Base-by-base conservation (phyloP, 768 basidiomycete species). In the Mycena rosella region DNA sequence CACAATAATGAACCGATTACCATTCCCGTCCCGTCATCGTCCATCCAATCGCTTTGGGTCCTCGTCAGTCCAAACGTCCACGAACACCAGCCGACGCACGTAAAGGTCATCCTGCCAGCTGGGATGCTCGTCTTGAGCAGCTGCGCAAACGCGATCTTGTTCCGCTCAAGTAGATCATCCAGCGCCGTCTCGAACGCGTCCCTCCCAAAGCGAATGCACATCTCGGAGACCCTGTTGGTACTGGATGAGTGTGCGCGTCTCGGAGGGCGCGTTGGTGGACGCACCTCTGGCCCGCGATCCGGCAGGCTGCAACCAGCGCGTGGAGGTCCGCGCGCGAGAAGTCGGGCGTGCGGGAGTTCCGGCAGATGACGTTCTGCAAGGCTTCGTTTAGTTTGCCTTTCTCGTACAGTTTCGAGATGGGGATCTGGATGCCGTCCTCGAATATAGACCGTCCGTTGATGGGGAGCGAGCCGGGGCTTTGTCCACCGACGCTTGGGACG, bases 341-440 rank as follows among this genome's bases (percentile, higher is more conserved):
- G 57, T 74, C 75, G 20, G 74, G 72, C n/a, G 74, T 77, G 47
- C 76, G 68, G 29, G 73, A 74, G 47, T 77, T 77, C 17, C 75
- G 72, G 42, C 69, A 70, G 30, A 70, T 70, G 17, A 70, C 76
- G 55, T 74, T 70, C 38, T 74, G 73, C 24, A 77, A 45, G 5
- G 76, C 75, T n/a, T 72, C 70, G 47, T 77, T 77, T 20, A 69
- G 74, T 6, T 60, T 42, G 24, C 74, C 74, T n/a, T 57, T 42
- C 11, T 74, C 72, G 59, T 77, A 76, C 14, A 77, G 69, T 32
- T 76, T 76, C 53, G 73, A 77, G 5, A 76, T 55, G 5, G 76
- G 76, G 18, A 77, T 77, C 47, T 77, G 76, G 29, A 77, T 73
- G 4, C 76, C 76, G 65, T 77, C 76, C 45, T 77, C 73, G 54